Evolutionary conservation across 192 early-diverging fungal species (phyloP).

Genomic region (Rhizophagus sp.): DNA sequence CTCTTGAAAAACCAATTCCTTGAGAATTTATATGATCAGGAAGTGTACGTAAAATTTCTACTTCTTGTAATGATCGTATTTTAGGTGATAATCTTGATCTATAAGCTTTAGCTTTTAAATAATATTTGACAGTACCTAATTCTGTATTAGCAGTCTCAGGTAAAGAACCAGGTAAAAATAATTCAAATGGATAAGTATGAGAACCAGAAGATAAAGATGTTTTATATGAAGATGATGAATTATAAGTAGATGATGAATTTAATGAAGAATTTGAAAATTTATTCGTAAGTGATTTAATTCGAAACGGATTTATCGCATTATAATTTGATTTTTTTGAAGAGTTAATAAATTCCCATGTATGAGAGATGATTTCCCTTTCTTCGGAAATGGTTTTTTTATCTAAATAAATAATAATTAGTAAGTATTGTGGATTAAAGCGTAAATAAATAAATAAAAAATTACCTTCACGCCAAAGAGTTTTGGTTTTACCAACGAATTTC

Average conservation of each 20-base stretch:
- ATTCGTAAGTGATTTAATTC: background rate
- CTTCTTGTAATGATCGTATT: background rate
- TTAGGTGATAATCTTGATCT: slow-evolving; percentile 9
- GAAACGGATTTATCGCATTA: background rate
- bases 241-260: background rate
- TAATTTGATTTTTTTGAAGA: background rate
- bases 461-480: background rate
- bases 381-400: background rate
- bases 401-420: background rate
- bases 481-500: slow-evolving; percentile 2
- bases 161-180: slow-evolving; percentile 1
- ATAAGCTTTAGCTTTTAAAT: slow-evolving; percentile 9
- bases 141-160: slow-evolving; percentile 4
- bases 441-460: background rate
- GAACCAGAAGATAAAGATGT: background rate
- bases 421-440: too few relatives aligned
- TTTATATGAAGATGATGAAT: background rate
- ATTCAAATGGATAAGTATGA: slow-evolving; percentile 12
- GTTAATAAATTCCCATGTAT: slow-evolving; percentile 3
- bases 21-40: slow-evolving; percentile 18
- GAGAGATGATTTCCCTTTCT: slow-evolving; percentile 4
- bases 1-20: slow-evolving; percentile 20
- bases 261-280: background rate
- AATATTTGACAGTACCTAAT: background rate
- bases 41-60: slow-evolving; percentile 21